Conservation (phyloP, 2,329 filamentous ascomycete species). For the Ophiostoma sp. region DNA sequence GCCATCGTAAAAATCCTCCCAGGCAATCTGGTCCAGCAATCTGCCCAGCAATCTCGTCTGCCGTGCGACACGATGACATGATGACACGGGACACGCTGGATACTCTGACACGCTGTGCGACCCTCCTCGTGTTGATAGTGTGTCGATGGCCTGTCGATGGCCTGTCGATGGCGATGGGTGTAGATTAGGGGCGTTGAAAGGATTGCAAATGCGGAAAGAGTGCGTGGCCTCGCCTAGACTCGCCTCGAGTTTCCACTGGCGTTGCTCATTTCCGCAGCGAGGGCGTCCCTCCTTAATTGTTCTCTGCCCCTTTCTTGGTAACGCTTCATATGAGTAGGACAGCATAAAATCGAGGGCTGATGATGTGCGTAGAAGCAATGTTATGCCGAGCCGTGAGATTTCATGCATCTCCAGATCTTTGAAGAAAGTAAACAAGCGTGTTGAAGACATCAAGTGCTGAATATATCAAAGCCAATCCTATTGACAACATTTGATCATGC, state of each 20-base stretch:
- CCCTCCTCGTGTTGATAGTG: neutral
- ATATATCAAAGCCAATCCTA: neutral
- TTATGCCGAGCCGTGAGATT: neutral
- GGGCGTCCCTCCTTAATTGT: neutral
- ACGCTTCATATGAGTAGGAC: neutral
- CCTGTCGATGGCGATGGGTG: neutral
- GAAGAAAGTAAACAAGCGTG: neutral
- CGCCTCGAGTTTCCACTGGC: neutral
- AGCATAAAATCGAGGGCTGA: neutral
- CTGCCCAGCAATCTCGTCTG: neutral
- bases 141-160: neutral
- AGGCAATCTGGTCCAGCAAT: neutral
- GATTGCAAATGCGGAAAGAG: neutral
- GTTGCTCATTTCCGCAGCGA: neutral
- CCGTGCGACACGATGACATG: neutral
- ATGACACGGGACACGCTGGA: neutral
- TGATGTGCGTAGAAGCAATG: neutral
- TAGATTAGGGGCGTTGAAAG: neutral
- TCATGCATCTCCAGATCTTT: neutral
- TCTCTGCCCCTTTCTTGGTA: neutral
- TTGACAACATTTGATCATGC: neutral
- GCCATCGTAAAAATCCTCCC: neutral
- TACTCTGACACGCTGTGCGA: slow-evolving; percentile 2
- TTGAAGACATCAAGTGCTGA: neutral
- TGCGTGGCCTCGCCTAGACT: neutral